phyloP scores from a whole-genome alignment of 768 basidiomycete genomes.

The Nidularia pulvinata region DNA sequence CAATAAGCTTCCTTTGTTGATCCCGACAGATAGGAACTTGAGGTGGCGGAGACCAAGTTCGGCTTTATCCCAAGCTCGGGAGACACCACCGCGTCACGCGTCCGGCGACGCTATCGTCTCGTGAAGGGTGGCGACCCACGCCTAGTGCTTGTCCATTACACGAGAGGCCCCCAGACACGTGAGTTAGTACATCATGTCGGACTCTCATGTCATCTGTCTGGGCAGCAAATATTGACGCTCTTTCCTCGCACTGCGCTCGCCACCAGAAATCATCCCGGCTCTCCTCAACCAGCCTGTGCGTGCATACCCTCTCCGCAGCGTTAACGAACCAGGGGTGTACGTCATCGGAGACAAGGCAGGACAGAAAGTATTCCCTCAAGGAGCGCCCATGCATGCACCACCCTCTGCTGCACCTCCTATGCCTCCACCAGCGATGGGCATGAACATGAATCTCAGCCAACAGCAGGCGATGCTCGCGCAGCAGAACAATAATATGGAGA shows the following conservation, averaged over 20 bases:
- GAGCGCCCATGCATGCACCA: slow-evolving; percentile 24
- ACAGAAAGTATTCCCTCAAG: slow-evolving; percentile 55
- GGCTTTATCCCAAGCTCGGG: slow-evolving; percentile 73
- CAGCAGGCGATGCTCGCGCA: slow-evolving; percentile 73
- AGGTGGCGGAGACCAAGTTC: slow-evolving; percentile 70
- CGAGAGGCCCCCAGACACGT: slow-evolving; percentile 64
- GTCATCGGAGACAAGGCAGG: slow-evolving; percentile 75
- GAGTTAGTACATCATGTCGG: slow-evolving; percentile 24
- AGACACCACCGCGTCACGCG: slow-evolving; percentile 65
- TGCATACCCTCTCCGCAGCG: slow-evolving; percentile 65
- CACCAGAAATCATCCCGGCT: slow-evolving; percentile 56
- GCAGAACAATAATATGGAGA: slow-evolving; percentile 73
- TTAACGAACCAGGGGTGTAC: slow-evolving; percentile 68
- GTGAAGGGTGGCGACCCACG: slow-evolving; percentile 71
- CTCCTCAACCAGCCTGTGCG: slow-evolving; percentile 64
- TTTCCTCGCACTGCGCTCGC: slow-evolving; percentile 1
- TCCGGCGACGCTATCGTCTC: slow-evolving; percentile 73
- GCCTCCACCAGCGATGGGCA: slow-evolving; percentile 20
- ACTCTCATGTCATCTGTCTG: slow-evolving; percentile 4
- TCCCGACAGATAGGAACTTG: slow-evolving; percentile 64
- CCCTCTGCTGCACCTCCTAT: slow-evolving; percentile 23
- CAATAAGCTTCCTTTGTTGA: slow-evolving; percentile 3
- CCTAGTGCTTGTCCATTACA: slow-evolving; percentile 78
- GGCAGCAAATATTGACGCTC: slow-evolving; percentile 2
- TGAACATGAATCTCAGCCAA: slow-evolving; percentile 33